Percentiles rank a stretch among this genome's conserved stretches.
These are phyloP conservation scores for Fusarium caatingaense DNA, from an alignment of 2,329 filamentous ascomycete genomes.

Conservation along the genomic window DNA sequence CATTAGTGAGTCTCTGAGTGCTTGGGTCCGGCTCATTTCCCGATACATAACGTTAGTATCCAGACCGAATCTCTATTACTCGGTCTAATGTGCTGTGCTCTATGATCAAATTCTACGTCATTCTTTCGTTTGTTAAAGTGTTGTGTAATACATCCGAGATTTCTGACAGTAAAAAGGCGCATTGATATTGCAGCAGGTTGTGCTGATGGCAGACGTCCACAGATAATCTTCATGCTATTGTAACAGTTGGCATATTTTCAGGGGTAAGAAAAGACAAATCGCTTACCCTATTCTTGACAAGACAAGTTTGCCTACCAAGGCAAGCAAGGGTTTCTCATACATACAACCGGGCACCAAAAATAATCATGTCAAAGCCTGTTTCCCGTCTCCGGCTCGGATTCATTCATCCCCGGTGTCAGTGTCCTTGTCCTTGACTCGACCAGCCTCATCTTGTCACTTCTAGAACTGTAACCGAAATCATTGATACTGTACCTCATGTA, in stretches of 20 bases:
- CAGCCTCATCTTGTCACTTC: slow-evolving; percentile 15
- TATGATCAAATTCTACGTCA: slow-evolving; percentile 1
- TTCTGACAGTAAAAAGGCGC: background rate
- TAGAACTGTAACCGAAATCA: background rate
- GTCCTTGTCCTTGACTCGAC: background rate
- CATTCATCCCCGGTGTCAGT: background rate
- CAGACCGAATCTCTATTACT: background rate
- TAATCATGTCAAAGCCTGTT: slow-evolving; percentile 8
- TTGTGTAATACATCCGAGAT: background rate
- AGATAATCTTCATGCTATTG: background rate
- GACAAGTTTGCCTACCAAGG: background rate
- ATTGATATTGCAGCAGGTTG: background rate
- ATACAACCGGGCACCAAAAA: slow-evolving; percentile 15
- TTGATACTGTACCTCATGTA: background rate
- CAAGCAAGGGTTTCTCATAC: background rate
- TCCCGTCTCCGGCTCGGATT: slow-evolving; percentile 1
- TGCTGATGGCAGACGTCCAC: background rate
- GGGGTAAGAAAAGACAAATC: background rate
- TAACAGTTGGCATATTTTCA: background rate
- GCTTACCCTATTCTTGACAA: background rate
- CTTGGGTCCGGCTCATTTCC: slow-evolving; percentile 12
- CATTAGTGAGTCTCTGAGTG: background rate
- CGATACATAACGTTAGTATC: background rate
- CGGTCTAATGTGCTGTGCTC: background rate
- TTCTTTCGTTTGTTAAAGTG: background rate